Conservation (phyloP, 2,329 filamentous ascomycete genomes). For the Pseudopyricularia javanii region DNA sequence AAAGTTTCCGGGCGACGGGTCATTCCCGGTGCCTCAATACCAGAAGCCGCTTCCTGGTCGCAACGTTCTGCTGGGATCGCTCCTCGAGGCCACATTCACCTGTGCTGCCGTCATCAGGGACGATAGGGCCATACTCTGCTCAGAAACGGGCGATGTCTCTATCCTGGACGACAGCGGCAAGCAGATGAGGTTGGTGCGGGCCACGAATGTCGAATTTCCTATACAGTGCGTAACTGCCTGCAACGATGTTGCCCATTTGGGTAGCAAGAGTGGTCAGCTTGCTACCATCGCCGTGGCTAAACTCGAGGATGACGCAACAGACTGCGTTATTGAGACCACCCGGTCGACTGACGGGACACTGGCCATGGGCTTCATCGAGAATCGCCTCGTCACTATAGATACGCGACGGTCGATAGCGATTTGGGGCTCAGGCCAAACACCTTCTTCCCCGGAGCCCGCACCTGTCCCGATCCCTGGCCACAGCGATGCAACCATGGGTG, state of each 20-base stretch:
- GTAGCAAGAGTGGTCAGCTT: conserved; percentile 52
- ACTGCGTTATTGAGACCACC: conserved; percentile 24
- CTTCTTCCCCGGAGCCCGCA: conserved; percentile 14
- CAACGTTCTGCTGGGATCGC: conserved; percentile 71
- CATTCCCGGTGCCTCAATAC: conserved; percentile 18
- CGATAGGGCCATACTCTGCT: conserved; percentile 67
- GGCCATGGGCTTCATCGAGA: conserved; percentile 55
- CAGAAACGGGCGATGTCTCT: conserved; percentile 83
- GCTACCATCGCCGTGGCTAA: conserved; percentile 37
- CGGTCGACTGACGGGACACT: conserved; percentile 35
- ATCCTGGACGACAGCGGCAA: conserved; percentile 67
- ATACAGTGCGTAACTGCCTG: conserved; percentile 56
- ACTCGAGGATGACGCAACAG: conserved; percentile 27
- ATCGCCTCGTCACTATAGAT: conserved; percentile 65
- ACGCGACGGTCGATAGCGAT: conserved; percentile 64
- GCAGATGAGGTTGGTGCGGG: conserved; percentile 56
- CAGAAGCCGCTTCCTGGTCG: conserved; percentile 70
- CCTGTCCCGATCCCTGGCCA: conserved; percentile 48
- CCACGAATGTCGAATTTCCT: conserved; percentile 54
- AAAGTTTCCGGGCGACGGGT: conserved; percentile 34
- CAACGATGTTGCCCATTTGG: conserved; percentile 50
- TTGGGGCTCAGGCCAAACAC: conserved; percentile 34
- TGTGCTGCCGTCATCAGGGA: conserved; percentile 63
- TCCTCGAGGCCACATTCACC: conserved; percentile 77
- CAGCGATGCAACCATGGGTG: conserved; percentile 58